Evolutionary conservation across 495 filamentous ascomycete species (phyloP), one percentile per base, ranked within the genome.

Genomic region (Lasiosphaeria ovina): DNA sequence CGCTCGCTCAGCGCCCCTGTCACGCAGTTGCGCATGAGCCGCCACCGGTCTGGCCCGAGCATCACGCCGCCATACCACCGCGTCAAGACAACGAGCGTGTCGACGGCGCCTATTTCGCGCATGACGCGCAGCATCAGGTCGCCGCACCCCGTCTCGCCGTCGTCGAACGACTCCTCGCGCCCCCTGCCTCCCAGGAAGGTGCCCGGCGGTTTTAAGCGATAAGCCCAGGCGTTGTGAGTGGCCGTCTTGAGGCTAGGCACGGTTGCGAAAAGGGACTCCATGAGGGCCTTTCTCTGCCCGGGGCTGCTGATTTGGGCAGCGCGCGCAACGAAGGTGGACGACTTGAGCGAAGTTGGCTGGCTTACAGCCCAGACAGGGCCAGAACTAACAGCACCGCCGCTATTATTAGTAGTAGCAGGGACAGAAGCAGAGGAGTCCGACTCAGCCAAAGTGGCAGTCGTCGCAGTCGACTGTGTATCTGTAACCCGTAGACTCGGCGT

Each of bases 1-100:
- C 78, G 71, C 58, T 82, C 78, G 12, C 74, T 69, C 47, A 83
- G 66, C 2, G 76, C 80, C 35, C 75, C 73, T 44, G 71, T 69
- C 14, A 82, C 74, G 52, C 75, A 77, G 51, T 75, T 74, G 6
- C 78, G 69, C 77, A 85, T 85, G 61, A 85, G 72, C 33, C 81
- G 75, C 81, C 81, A 84, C 44, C 94, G 78, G 70, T 96, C 94
- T 11, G 90, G 88, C 0, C 94, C 94, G 9, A 98, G 76, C 61
- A 90, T 82, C 5, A 93, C 79, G 0, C 94, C 94, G 0, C 94
- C 94, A 71, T 91, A 98, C 94, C 94, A 98, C 34, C 94, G 79
- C 38, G 88, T 89, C 51, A 98, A 89, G 17, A 98, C 91, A 6
- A 98, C 89, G 14, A 97, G 79, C 2, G 90, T 87, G 75, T 92